Percentiles rank a stretch among this genome's conserved stretches.
Conservation (phyloP, 2,329 filamentous ascomycete species). For the Teratosphaeria nubilosa region DNA sequence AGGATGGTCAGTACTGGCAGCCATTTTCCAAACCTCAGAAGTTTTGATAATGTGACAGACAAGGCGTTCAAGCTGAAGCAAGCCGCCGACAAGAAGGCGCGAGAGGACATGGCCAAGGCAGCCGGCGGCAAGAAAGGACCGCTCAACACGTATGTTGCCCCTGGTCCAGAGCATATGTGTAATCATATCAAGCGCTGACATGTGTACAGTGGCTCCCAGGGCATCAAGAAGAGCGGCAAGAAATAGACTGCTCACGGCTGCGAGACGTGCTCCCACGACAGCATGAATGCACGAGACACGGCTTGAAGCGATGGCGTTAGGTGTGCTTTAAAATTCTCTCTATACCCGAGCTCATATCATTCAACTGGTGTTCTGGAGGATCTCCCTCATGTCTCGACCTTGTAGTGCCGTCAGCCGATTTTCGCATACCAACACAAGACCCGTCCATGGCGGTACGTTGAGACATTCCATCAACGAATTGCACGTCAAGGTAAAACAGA, state of each 20-base stretch:
- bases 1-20: conserved; percentile 46
- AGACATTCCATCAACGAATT: no score
- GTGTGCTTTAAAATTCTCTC: not conserved
- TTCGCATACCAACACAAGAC: not conserved
- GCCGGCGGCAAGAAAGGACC: conserved; percentile 68
- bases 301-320: conserved; percentile 3
- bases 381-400: not conserved
- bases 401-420: not conserved
- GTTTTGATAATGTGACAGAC: conserved; percentile 34
- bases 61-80: conserved; percentile 74
- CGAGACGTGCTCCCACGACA: not conserved
- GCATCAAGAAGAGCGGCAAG: conserved; percentile 96
- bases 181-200: not conserved
- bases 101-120: conserved; percentile 77
- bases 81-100: conserved; percentile 60
- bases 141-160: conserved; percentile 51
- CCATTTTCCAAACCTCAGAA: not conserved
- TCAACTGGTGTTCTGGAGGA: not conserved
- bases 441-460: not conserved
- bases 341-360: not conserved
- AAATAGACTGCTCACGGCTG: conserved; percentile 48
- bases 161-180: not conserved
- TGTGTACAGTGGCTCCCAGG: conserved; percentile 49
- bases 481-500: no score
- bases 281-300: not conserved